phyloP scores from a whole-genome alignment of 495 filamentous ascomycete species.

The Aspergillus baeticus region DNA sequence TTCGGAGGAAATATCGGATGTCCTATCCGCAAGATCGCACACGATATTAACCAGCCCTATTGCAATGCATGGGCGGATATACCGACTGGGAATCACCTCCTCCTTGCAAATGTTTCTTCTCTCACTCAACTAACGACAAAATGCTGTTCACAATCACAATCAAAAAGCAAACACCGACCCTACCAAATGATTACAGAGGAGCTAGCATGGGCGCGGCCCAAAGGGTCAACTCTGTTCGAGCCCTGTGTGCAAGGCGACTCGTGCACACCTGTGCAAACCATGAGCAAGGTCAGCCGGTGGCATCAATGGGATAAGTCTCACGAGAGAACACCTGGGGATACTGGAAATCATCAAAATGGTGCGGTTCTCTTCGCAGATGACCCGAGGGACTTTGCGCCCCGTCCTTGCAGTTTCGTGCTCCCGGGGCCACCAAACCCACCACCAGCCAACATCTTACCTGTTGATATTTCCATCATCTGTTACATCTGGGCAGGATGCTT shows the following conservation, averaged over 20 bases:
- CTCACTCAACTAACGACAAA: not conserved
- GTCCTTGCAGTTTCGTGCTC: not conserved
- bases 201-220: not conserved
- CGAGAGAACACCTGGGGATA: not conserved
- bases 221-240: not conserved
- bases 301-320: not conserved
- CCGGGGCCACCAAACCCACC: not conserved
- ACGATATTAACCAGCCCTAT: not conserved
- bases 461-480: not conserved
- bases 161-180: not conserved
- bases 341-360: not conserved
- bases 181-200: constrained; percentile 1
- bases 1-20: constrained; percentile 4
- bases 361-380: not conserved
- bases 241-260: not conserved
- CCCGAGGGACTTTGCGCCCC: not conserved
- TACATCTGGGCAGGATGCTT: not conserved
- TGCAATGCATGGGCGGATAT: constrained; percentile 4
- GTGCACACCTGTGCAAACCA: not conserved
- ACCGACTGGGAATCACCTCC: not conserved
- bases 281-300: constrained; percentile 1
- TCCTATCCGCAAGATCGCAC: constrained; percentile 1
- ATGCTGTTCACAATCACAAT: not conserved
- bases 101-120: not conserved
- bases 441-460: not conserved